A percentile compares a stretch with the other conserved stretches of the same genome.
Evolutionary conservation across 1,284 basidiomycete species (phyloP).

Genomic region (Pseudozyma sp.): DNA sequence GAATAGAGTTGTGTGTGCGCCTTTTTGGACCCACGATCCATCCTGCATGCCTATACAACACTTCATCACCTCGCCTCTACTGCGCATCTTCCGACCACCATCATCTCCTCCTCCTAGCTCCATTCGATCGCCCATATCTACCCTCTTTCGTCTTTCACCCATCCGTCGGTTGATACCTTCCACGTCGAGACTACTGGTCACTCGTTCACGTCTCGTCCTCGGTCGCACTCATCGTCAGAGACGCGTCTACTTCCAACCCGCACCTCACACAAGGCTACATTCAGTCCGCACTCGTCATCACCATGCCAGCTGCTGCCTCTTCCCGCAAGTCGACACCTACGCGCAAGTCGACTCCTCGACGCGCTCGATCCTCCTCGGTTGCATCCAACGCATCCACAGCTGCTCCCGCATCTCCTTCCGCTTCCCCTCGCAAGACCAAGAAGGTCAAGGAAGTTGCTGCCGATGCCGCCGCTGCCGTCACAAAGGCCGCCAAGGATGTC

Average conservation of each 20-base stretch:
- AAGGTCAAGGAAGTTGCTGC: slow-evolving; percentile 37
- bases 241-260: not conserved
- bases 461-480: slow-evolving; percentile 14
- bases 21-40: slow-evolving; percentile 10
- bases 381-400: slow-evolving; percentile 57
- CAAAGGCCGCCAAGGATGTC: slow-evolving; percentile 27
- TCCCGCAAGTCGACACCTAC: slow-evolving; percentile 47
- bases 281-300: slow-evolving; percentile 1
- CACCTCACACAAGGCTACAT: not conserved
- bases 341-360: slow-evolving; percentile 60
- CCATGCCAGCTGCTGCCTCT: slow-evolving; percentile 46
- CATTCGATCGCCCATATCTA: not conserved
- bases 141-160: not conserved
- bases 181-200: slow-evolving; percentile 9
- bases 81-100: slow-evolving; percentile 7
- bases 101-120: not conserved
- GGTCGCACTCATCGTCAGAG: slow-evolving; percentile 1
- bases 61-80: slow-evolving; percentile 21
- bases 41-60: slow-evolving; percentile 1
- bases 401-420: slow-evolving; percentile 41
- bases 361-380: slow-evolving; percentile 62
- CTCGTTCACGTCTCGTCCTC: slow-evolving; percentile 19
- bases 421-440: slow-evolving; percentile 48
- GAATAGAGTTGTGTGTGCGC: slow-evolving; percentile 20
- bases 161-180: not conserved